These are phyloP conservation scores for Vitis rupestris DNA, from an alignment of 164 flowering plant species.

Conservation along the genomic window DNA sequence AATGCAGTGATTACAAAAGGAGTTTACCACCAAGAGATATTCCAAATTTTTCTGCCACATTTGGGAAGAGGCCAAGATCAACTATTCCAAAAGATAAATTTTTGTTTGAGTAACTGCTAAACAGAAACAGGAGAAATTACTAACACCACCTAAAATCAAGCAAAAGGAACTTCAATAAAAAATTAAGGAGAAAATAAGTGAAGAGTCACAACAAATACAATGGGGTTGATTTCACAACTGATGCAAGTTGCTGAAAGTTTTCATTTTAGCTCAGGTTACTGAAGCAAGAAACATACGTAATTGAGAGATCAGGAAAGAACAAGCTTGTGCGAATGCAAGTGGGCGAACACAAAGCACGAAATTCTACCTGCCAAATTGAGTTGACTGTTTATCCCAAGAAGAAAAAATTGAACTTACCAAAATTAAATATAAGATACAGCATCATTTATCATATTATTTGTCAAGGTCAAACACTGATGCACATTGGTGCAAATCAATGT, in stretches of 20 bases:
- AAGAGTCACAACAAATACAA: neutral
- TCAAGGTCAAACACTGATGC: too few species aligned
- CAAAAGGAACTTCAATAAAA: neutral
- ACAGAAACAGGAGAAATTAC: conserved; percentile 2
- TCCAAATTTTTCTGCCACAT: conserved; percentile 85
- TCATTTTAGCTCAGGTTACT: neutral
- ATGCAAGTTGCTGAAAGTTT: neutral
- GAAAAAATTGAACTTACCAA: neutral
- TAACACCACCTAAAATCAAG: neutral
- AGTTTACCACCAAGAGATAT: conserved; percentile 61
- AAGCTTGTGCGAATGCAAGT: conserved; percentile 67
- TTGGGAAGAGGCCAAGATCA: conserved; percentile 96
- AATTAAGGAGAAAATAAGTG: neutral
- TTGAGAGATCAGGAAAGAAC: conserved; percentile 76
- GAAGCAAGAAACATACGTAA: conserved; percentile 56
- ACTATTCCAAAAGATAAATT: conserved; percentile 79
- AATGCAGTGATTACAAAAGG: neutral
- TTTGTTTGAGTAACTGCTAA: conserved; percentile 77
- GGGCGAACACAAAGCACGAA: conserved; percentile 56
- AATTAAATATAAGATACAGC: neutral
- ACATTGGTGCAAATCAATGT: too few species aligned
- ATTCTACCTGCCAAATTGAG: conserved; percentile 65
- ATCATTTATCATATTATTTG: too few species aligned
- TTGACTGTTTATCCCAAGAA: neutral
- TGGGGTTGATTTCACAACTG: neutral